Evolutionary conservation across 192 early-diverging fungal species (phyloP).

Genomic region (Rhizophagus prolifer): DNA sequence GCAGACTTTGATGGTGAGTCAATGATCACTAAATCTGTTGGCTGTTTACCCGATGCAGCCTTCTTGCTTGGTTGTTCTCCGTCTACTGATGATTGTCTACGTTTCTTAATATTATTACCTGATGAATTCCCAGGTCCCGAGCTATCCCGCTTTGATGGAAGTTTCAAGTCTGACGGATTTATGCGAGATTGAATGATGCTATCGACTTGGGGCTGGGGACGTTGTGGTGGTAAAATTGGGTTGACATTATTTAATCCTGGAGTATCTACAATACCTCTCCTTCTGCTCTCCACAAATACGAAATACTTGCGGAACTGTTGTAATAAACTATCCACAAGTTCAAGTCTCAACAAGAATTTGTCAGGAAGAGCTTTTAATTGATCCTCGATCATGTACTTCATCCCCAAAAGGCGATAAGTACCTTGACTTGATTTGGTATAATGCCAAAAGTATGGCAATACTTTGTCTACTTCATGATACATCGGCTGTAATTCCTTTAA

Average conservation of each 20-base stretch:
- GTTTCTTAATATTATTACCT: not conserved
- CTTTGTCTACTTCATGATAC: slow-evolving; percentile 9
- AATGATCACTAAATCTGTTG: not conserved
- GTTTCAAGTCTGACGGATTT: not conserved
- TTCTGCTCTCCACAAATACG: not conserved
- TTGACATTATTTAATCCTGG: not conserved
- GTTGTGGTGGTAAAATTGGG: not conserved
- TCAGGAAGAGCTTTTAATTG: slow-evolving; percentile 14
- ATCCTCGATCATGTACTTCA: slow-evolving; percentile 24
- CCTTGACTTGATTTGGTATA: slow-evolving; percentile 9
- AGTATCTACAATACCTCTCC: slow-evolving; percentile 8
- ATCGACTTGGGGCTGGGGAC: not conserved
- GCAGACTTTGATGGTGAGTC: not conserved
- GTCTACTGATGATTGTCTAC: not conserved
- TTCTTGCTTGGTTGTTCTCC: not conserved
- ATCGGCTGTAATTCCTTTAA: slow-evolving; percentile 2
- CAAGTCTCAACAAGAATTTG: not conserved
- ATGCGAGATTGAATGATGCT: not conserved
- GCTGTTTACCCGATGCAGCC: not conserved
- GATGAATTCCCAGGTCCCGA: not conserved
- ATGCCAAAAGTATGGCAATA: slow-evolving; percentile 17
- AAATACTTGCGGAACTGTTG: slow-evolving; percentile 14
- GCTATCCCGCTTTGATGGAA: not conserved
- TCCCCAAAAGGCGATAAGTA: not conserved
- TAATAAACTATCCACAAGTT: slow-evolving; percentile 6